Conservation (phyloP, 805 yeast genomes). For the Candida rishiriensis region DNA sequence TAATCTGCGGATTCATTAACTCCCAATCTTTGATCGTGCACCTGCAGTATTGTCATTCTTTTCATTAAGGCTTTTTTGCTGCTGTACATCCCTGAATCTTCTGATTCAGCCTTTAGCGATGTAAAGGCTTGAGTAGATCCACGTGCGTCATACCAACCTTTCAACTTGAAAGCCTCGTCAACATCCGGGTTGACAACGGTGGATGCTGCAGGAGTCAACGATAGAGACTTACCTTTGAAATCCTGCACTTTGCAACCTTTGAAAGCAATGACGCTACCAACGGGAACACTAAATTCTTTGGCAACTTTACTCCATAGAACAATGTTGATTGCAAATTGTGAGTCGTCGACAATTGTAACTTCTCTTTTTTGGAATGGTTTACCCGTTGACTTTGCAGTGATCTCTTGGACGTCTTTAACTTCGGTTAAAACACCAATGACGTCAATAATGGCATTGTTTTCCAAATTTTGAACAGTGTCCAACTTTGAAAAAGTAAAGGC, state of each 20-base stretch:
- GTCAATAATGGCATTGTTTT: slow-evolving; percentile 71
- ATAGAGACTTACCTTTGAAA: slow-evolving; percentile 79
- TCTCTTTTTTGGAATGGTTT: slow-evolving; percentile 92
- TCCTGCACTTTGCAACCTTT: slow-evolving; percentile 89
- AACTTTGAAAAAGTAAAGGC: slow-evolving; percentile 73
- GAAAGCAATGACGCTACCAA: slow-evolving; percentile 83
- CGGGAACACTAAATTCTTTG: slow-evolving; percentile 63
- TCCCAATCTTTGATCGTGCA: slow-evolving; percentile 66
- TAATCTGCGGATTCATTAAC: slow-evolving; percentile 74
- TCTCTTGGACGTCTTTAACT: slow-evolving; percentile 69
- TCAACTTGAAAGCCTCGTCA: slow-evolving; percentile 78
- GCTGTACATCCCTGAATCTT: slow-evolving; percentile 30
- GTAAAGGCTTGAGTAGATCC: slow-evolving; percentile 64
- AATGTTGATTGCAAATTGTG: slow-evolving; percentile 67
- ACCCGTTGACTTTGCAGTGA: slow-evolving; percentile 83
- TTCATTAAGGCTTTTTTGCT: slow-evolving; percentile 41
- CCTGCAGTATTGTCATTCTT: slow-evolving; percentile 64
- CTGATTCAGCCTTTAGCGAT: slow-evolving; percentile 51
- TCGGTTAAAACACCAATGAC: slow-evolving; percentile 82
- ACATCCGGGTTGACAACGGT: slow-evolving; percentile 81
- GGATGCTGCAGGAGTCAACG: slow-evolving; percentile 75
- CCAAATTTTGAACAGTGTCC: slow-evolving; percentile 59
- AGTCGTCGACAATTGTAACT: slow-evolving; percentile 77
- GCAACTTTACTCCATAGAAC: slow-evolving; percentile 94
- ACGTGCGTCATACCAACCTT: slow-evolving; percentile 91